These are phyloP conservation scores for Phytophthora cactorum DNA, from an alignment of 352 stramenopile species.

Conservation along the genomic window DNA sequence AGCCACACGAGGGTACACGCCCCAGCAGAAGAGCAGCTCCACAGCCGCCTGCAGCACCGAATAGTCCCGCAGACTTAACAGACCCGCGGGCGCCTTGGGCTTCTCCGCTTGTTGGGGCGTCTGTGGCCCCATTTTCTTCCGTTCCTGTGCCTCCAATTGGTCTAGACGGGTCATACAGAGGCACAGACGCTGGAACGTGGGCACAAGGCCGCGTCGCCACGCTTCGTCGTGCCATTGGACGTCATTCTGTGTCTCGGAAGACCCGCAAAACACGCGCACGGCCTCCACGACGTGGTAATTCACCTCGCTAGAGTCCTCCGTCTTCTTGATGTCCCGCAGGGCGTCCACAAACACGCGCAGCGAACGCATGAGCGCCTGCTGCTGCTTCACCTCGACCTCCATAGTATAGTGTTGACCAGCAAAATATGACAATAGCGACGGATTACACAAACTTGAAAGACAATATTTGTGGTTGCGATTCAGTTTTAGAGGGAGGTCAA, in stretches of 20 bases:
- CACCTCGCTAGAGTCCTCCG: slow-evolving; percentile 14
- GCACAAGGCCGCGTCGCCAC: slow-evolving; percentile 48
- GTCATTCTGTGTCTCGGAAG: slow-evolving; percentile 8
- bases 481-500: slow-evolving; percentile 1
- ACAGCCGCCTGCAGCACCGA: slow-evolving; percentile 80
- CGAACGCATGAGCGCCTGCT: slow-evolving; percentile 60
- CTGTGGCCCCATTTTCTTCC: slow-evolving; percentile 5
- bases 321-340: slow-evolving; percentile 58
- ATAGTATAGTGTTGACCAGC: slow-evolving; percentile 28
- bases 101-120: slow-evolving; percentile 21
- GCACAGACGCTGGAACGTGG: slow-evolving; percentile 47
- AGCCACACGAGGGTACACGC: slow-evolving; percentile 57
- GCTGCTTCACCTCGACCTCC: slow-evolving; percentile 43
- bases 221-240: slow-evolving; percentile 30
- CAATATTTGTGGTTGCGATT: slow-evolving; percentile 34
- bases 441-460: slow-evolving; percentile 22
- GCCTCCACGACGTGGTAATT: slow-evolving; percentile 33
- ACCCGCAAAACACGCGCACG: slow-evolving; percentile 41
- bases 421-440: slow-evolving; percentile 25
- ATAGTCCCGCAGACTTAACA: slow-evolving; percentile 88
- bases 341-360: slow-evolving; percentile 75
- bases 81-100: slow-evolving; percentile 58
- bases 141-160: slow-evolving; percentile 38
- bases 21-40: slow-evolving; percentile 81
- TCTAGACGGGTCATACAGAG: slow-evolving; percentile 58